phyloP scores from a whole-genome alignment of 169 alveolate genomes.

The Amoebophrya sp. region DNA sequence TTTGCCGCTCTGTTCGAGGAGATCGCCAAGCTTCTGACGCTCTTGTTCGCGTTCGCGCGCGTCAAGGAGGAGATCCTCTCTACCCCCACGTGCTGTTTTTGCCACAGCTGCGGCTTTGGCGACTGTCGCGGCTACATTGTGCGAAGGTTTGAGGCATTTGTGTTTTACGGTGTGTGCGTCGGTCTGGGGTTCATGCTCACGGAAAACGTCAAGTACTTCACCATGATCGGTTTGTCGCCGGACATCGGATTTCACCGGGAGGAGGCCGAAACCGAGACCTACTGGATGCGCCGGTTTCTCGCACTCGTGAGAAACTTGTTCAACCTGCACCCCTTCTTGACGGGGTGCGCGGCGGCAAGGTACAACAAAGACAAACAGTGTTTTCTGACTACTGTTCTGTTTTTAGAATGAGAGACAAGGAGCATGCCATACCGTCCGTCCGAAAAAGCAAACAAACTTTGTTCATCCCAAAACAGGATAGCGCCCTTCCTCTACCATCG shows the following conservation, averaged over 20 bases:
- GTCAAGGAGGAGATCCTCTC: not conserved
- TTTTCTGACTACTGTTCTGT: not conserved
- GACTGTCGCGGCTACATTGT: not conserved
- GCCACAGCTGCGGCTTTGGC: no score
- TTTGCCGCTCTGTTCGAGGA: constrained; percentile 14
- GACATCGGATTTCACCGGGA: not conserved
- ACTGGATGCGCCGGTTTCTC: not conserved
- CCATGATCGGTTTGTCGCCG: not conserved
- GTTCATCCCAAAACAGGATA: not conserved
- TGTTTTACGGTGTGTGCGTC: not conserved
- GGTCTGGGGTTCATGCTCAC: not conserved
- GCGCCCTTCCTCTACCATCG: not conserved
- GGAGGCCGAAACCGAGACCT: not conserved
- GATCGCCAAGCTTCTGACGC: not conserved
- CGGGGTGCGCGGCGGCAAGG: not conserved
- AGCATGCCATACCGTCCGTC: not conserved
- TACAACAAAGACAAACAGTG: not conserved
- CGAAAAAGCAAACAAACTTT: not conserved
- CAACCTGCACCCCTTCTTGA: not conserved
- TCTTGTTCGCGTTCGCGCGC: not conserved
- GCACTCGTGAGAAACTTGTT: not conserved
- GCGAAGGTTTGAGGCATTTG: not conserved
- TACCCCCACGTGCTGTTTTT: not conserved
- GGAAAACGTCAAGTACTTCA: not conserved
- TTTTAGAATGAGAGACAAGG: not conserved